Evolutionary conservation across 1,284 basidiomycete genomes (phyloP), one percentile per base, ranked within the genome.

Genomic region (Mixia osmundae): DNA sequence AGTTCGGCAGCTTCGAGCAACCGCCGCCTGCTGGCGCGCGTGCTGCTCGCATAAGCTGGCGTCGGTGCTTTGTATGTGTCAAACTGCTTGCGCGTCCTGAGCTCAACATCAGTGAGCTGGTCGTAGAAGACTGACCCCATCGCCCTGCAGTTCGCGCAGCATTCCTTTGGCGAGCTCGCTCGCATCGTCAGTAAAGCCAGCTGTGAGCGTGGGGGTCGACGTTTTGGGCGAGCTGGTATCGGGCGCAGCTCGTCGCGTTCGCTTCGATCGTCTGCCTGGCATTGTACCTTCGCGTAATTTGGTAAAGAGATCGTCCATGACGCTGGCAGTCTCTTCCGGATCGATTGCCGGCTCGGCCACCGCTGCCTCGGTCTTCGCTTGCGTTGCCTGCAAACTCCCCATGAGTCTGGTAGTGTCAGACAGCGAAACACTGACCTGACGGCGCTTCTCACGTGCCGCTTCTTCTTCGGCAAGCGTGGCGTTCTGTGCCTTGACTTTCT

Each of bases 401-500:
- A 33, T 33, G 12, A 6, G 19, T 11, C 14, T 11, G 5, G 12
- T 15, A 19, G 12, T 30, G 29, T 5, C 14, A 33, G 20, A 19
- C 9, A 7, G 10, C 12, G 14, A 15, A 19, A 19, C n/a, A 22
- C 31, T 34, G 9, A 25, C 33, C 24, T 34, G 14, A 8, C 19
- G 10, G 21, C 33, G 33, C 23, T 34, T 34, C 22, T 22, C 33
- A 12, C 24, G 21, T 4, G 4, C 14, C 12, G 14, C 5, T 12
- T 4, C 23, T 25, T 25, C 14, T 15, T 34, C 22, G 5, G 33
- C 15, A 6, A 18, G 23, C 7, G 21, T 24, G 9, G n/a, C 21
- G 24, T 34, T 34, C 33, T 34, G 11, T 9, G 14, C n/a, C 24
- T 34, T 34, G 23, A 25, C 33, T 24, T 24, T 34, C 33, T 34